Percentiles rank a stretch among this genome's conserved stretches.
Evolutionary conservation across 2,329 filamentous ascomycete species (phyloP).

Genomic region (Sporothrix dimorphospora): DNA sequence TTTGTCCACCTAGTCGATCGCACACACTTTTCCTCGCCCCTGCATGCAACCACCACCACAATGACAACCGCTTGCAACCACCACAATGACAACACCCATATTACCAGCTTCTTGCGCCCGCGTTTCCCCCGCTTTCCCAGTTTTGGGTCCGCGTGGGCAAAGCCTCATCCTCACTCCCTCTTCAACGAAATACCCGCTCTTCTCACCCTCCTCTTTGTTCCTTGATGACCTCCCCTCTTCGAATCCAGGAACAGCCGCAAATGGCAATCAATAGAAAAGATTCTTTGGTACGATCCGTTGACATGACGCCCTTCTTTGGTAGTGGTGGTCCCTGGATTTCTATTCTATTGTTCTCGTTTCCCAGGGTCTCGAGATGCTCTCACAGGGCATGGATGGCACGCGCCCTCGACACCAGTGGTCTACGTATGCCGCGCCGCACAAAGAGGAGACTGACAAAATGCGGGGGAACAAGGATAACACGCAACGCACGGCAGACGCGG

Average conservation of each 20-base stretch:
- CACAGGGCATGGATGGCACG: neutral
- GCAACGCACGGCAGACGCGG: constrained; percentile 21
- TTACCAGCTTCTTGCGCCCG: neutral
- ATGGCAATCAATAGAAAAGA: neutral
- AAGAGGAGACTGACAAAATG: constrained; percentile 7
- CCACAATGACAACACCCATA: constrained; percentile 6
- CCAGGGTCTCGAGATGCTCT: neutral
- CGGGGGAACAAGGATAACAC: neutral
- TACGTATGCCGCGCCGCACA: neutral
- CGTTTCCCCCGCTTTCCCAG: constrained; percentile 24
- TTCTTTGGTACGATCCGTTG: neutral
- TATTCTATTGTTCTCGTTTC: neutral
- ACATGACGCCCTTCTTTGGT: neutral
- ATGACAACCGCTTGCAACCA: constrained; percentile 18
- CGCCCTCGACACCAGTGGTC: neutral
- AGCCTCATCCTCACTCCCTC: neutral
- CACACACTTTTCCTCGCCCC: neutral
- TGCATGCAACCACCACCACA: constrained; percentile 16
- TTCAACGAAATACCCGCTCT: neutral
- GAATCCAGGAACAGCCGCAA: constrained; percentile 22
- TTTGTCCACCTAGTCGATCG: constrained; percentile 5
- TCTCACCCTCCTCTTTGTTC: constrained; percentile 9
- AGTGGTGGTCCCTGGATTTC: constrained; percentile 1
- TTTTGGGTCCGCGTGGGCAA: neutral
- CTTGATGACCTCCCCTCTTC: neutral